Percentiles rank a stretch among this genome's conserved stretches.
These are phyloP conservation scores for Talaromyces amestolkiae DNA, from an alignment of 2,329 filamentous ascomycete species.

Conservation along the genomic window DNA sequence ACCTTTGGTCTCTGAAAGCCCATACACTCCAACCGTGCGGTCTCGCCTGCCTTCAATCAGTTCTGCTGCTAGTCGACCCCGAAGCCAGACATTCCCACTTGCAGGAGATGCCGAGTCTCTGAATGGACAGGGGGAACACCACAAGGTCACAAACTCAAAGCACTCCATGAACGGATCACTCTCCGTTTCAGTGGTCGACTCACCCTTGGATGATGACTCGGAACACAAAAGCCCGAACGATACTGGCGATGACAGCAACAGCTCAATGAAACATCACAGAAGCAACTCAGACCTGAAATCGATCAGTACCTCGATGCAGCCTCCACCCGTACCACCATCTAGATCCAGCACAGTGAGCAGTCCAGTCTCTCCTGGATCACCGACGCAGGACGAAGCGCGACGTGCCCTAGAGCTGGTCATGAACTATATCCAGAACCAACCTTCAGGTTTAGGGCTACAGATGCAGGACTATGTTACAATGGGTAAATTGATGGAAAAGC, in stretches of 20 bases:
- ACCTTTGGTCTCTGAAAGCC: conserved; percentile 75
- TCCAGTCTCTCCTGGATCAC: conserved; percentile 61
- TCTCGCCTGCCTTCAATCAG: conserved; percentile 47
- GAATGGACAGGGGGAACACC: conserved; percentile 49
- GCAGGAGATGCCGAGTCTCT: conserved; percentile 44
- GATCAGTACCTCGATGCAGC: conserved; percentile 38
- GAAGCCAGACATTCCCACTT: conserved; percentile 82
- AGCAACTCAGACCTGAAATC: conserved; percentile 45
- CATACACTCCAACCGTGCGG: conserved; percentile 60
- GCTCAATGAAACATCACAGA: conserved; percentile 44
- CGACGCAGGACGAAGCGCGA: conserved; percentile 81
- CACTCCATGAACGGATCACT: conserved; percentile 40
- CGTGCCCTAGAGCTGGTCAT: conserved; percentile 78
- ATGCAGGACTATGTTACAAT: conserved; percentile 78
- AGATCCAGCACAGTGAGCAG: conserved; percentile 39
- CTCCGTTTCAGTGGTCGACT: conserved; percentile 49
- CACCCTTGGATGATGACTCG: conserved; percentile 50
- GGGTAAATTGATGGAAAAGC: conserved; percentile 79
- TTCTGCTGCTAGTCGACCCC: conserved; percentile 67
- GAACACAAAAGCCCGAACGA: conserved; percentile 16
- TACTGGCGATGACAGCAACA: conserved; percentile 26
- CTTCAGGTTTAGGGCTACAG: conserved; percentile 58
- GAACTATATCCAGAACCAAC: conserved; percentile 73
- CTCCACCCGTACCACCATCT: conserved; percentile 38
- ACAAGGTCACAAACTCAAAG: conserved; percentile 50